phyloP scores from a whole-genome alignment of 805 yeast genomes.

The Kuraishia borneana region DNA sequence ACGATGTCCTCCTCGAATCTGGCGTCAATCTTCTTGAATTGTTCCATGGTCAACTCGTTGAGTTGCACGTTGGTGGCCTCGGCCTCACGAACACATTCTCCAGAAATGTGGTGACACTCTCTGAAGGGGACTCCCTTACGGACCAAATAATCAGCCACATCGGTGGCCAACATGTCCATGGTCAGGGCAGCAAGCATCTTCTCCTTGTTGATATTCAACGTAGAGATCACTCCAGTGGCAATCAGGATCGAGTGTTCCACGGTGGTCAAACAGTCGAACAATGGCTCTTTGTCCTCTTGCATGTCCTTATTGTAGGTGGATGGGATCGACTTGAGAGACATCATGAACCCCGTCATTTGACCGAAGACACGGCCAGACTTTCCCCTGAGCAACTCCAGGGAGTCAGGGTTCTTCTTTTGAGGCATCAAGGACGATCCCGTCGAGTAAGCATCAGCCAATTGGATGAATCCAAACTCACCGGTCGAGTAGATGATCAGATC shows the following conservation, averaged over 20 bases:
- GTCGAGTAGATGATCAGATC: constrained; percentile 94
- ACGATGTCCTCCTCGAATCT: constrained; percentile 76
- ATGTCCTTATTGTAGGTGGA: constrained; percentile 96
- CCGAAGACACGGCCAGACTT: constrained; percentile 97
- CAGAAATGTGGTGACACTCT: constrained; percentile 97
- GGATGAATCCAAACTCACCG: constrained; percentile 92
- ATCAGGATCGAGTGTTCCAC: constrained; percentile 90
- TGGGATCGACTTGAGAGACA: constrained; percentile 95
- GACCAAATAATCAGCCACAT: constrained; percentile 93
- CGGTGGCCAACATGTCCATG: constrained; percentile 99
- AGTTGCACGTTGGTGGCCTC: constrained; percentile 78
- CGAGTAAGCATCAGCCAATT: constrained; percentile 94
- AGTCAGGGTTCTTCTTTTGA: constrained; percentile 97
- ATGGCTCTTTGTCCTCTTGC: constrained; percentile 99
- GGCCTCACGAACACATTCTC: constrained; percentile 90
- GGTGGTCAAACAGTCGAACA: constrained; percentile 81
- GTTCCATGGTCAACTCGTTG: constrained; percentile 69
- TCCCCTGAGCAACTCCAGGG: constrained; percentile 89
- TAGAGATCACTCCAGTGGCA: constrained; percentile 94
- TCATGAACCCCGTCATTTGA: constrained; percentile 86
- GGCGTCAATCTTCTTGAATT: constrained; percentile 67
- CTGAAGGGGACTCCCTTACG: constrained; percentile 98
- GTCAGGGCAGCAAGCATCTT: constrained; percentile 84
- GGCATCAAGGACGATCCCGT: constrained; percentile 99
- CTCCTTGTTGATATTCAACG: constrained; percentile 59